These are phyloP conservation scores for Pichia scutulata DNA, from an alignment of 805 yeast species.

Conservation along the genomic window DNA sequence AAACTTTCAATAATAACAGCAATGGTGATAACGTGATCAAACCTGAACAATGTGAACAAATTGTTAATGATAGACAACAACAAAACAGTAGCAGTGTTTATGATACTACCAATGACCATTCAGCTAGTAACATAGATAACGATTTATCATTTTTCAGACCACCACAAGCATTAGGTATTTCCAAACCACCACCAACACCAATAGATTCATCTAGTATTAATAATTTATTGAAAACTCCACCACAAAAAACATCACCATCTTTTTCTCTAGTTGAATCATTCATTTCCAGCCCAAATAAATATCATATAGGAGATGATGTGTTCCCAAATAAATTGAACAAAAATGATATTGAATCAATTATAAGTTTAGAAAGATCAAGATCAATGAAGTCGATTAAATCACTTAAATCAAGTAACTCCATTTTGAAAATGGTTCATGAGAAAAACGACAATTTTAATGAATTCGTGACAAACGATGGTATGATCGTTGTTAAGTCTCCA, in stretches of 20 bases:
- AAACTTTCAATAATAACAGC: background rate
- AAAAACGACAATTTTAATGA: conserved; percentile 14
- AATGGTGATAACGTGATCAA: background rate
- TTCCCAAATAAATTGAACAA: conserved; percentile 65
- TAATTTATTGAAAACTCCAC: conserved; percentile 8
- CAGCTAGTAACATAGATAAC: background rate
- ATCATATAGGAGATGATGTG: conserved; percentile 47
- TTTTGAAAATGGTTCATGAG: conserved; percentile 19
- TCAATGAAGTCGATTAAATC: conserved; percentile 46
- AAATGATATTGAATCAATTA: conserved; percentile 68
- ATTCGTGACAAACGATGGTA: conserved; percentile 32
- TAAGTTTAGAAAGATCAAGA: conserved; percentile 59
- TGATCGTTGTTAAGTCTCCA: conserved; percentile 33
- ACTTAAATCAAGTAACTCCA: conserved; percentile 15
- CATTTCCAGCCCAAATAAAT: conserved; percentile 14
- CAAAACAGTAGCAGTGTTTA: background rate
- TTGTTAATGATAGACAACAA: background rate
- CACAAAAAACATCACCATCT: conserved; percentile 4
- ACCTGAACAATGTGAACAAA: background rate
- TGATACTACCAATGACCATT: background rate
- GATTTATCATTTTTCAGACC: background rate
- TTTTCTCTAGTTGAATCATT: conserved; percentile 10
- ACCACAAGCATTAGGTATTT: background rate
- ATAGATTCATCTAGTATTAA: background rate
- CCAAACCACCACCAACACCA: background rate